Base-by-base conservation (phyloP, 192 early-diverging fungal genomes). In the Cetraspora pellucida region DNA sequence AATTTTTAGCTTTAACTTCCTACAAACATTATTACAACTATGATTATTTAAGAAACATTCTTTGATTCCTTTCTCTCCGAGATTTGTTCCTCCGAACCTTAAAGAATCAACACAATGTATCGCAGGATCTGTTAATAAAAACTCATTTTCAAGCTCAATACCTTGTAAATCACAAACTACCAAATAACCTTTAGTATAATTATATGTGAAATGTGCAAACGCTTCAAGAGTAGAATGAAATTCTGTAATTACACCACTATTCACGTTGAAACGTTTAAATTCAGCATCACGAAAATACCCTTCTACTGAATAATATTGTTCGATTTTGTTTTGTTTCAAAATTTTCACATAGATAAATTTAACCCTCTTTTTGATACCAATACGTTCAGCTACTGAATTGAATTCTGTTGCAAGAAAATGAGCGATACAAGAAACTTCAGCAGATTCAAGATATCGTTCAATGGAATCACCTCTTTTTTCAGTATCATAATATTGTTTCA, bases 121-220 rank as follows among this genome's bases (percentile, higher is more conserved):
- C 17, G 70, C 70, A 27, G 70, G 52, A 72, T 72, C 70, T 54
- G 70, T 72, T 55, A 72, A 43, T 28, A 72, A 55, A 27, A 72
- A 72, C 28, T 43, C n/a, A 72, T 72, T 52, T 11, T 46, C 17
- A 19, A 72, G 50, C 54, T 72, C 69, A 7, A 30, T 54, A 25
- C 69, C 69, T 72, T 72, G 69, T 30, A 72, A 49, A 52, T 72
- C 69, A 72, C 52, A 72, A 72, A 72, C 69, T 28, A 72, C 46
- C 19, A 72, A 72, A 55, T 72, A 72, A 7, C 54, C 54, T 43
- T 19, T 31, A 19, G 70, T 72, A 55, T 28, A 19, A 19, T 55
- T 30, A 57, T 72, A 55, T 27, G 70, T 72, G 54, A 72, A 72
- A 57, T 72, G 70, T 6, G 70, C 70, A 27, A 72, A 72, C 37